phyloP scores from a whole-genome alignment of 768 basidiomycete genomes.

The Dictyophora rubrovolvata region DNA sequence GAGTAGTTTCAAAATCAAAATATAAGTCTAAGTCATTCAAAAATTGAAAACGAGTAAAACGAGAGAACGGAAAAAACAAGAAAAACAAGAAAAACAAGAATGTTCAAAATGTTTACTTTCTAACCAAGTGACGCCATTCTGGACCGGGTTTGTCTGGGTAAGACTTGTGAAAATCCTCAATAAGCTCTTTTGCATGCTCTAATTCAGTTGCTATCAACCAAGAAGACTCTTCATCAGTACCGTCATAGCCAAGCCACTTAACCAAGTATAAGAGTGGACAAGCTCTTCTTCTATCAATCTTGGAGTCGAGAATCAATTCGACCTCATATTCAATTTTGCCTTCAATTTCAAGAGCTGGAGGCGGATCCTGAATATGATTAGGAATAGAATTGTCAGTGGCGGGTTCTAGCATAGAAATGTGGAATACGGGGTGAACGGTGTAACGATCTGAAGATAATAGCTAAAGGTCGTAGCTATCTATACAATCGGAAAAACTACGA shows the following conservation, averaged over 20 bases:
- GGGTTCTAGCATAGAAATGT: slow-evolving; percentile 14
- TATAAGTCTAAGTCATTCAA: too few relatives aligned
- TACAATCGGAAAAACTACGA: too few relatives aligned
- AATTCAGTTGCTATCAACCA: neutral
- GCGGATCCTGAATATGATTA: neutral
- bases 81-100: too few relatives aligned
- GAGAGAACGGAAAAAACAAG: too few relatives aligned
- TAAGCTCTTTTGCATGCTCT: neutral
- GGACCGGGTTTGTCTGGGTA: neutral
- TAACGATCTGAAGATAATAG: too few relatives aligned
- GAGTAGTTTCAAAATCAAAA: too few relatives aligned
- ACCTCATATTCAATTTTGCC: slow-evolving; percentile 12
- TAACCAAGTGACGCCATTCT: neutral
- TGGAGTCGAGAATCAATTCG: slow-evolving; percentile 11
- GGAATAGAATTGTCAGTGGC: slow-evolving; percentile 11
- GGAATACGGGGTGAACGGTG: slow-evolving; percentile 16
- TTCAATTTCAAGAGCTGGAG: slow-evolving; percentile 10
- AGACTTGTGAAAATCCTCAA: neutral
- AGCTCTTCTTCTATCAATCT: slow-evolving; percentile 6
- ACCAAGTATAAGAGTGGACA: neutral
- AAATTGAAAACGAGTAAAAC: too few relatives aligned
- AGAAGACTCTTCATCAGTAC: neutral
- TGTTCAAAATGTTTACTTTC: too few relatives aligned
- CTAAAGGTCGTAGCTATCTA: too few relatives aligned
- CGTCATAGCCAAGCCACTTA: neutral